phyloP scores from a whole-genome alignment of 164 flowering plant genomes.

The Warburgia ugandensis region DNA sequence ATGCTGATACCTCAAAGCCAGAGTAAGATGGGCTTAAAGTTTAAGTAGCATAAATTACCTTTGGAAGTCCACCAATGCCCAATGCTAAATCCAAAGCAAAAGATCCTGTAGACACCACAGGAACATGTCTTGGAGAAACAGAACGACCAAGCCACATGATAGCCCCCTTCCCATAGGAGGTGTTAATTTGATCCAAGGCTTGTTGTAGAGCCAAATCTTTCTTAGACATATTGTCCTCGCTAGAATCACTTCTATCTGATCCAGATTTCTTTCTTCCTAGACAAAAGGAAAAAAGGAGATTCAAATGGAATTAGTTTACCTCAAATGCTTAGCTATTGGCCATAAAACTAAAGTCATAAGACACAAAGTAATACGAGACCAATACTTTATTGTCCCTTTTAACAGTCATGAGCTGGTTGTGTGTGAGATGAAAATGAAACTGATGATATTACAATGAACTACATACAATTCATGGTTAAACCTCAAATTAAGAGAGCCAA shows the following conservation, averaged over 20 bases:
- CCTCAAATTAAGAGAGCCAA: no score
- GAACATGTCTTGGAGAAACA: constrained; percentile 39
- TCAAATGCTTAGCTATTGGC: no score
- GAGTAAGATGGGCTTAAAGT: no score
- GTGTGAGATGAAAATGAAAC: no score
- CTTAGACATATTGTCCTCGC: constrained; percentile 68
- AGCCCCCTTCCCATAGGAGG: constrained; percentile 81
- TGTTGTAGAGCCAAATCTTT: constrained; percentile 73
- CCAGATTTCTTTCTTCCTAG: constrained; percentile 59
- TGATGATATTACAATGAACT: no score
- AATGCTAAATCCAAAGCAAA: constrained; percentile 79
- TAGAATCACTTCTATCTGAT: constrained; percentile 59
- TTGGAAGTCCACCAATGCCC: constrained; percentile 91
- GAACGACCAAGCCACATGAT: constrained; percentile 99
- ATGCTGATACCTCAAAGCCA: no score
- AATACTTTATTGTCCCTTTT: no score
- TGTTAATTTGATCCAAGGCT: constrained; percentile 84
- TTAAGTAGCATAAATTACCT: constrained; percentile 56
- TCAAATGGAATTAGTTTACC: no score
- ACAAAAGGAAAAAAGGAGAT: no score
- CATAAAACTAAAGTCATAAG: no score
- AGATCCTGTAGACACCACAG: constrained; percentile 89
- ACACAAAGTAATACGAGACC: no score
- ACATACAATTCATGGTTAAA: not conserved
- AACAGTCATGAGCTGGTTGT: no score